A percentile compares a stretch with the other conserved stretches of the same genome.
phyloP scores from a whole-genome alignment of 2,329 filamentous ascomycete species.

The Ceratocystis smalleyi region DNA sequence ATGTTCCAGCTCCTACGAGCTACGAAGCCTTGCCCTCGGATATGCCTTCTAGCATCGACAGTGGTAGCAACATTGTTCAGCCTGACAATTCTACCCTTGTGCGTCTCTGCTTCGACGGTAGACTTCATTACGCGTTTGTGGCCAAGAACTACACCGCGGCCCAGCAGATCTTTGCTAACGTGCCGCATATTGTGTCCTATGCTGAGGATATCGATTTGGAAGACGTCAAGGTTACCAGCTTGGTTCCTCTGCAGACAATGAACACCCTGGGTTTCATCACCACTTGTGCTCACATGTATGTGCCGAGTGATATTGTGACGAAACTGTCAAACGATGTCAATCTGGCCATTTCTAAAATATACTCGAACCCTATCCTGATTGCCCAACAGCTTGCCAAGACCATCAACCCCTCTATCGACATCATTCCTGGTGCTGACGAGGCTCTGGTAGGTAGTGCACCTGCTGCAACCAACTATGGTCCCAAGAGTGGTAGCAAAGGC shows the following conservation, averaged over 20 bases:
- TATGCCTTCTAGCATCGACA: conserved; percentile 58
- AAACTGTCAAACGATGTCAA: conserved; percentile 53
- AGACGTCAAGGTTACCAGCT: conserved; percentile 50
- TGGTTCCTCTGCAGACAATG: conserved; percentile 63
- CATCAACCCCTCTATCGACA: conserved; percentile 71
- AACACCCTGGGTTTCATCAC: conserved; percentile 60
- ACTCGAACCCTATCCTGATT: conserved; percentile 52
- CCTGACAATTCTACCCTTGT: conserved; percentile 55
- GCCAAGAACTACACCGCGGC: conserved; percentile 55
- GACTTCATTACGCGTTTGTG: conserved; percentile 74
- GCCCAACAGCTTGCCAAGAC: conserved; percentile 58
- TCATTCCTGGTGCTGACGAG: conserved; percentile 34
- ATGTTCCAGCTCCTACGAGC: conserved; percentile 20
- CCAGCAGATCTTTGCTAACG: conserved; percentile 66
- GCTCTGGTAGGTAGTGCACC: conserved; percentile 25
- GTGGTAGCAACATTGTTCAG: conserved; percentile 42
- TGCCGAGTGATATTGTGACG: conserved; percentile 55
- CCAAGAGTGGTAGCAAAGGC: neutral
- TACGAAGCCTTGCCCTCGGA: conserved; percentile 43
- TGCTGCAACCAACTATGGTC: conserved; percentile 21
- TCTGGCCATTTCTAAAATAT: conserved; percentile 56
- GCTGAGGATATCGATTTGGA: conserved; percentile 40
- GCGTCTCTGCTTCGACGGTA: conserved; percentile 70
- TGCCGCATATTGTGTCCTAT: conserved; percentile 56
- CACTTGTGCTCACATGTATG: conserved; percentile 53